Evolutionary conservation across 805 yeast genomes (phyloP).

Genomic region (Saccharomyces mikatae): DNA sequence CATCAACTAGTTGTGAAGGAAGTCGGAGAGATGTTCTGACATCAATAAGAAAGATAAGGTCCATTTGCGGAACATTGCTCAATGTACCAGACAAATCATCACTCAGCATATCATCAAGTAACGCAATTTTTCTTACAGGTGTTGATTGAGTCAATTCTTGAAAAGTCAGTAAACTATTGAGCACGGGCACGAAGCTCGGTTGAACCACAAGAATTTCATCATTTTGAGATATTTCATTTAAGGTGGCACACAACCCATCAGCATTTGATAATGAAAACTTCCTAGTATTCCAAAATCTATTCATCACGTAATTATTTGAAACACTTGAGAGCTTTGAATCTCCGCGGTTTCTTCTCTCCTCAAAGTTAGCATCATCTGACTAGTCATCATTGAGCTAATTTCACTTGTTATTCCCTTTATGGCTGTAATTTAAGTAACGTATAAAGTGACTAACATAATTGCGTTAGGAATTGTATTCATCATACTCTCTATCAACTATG

Average conservation of each 20-base stretch:
- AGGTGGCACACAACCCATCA: conserved; percentile 9
- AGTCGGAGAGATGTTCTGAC: conserved; percentile 18
- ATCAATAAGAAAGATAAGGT: conserved; percentile 23
- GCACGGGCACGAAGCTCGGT: conserved; percentile 12
- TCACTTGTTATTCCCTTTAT: neutral
- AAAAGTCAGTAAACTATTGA: conserved; percentile 22
- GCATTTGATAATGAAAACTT: conserved; percentile 14
- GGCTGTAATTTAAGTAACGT: neutral
- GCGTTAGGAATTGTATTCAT: neutral
- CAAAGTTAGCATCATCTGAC: neutral
- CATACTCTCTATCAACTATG: neutral
- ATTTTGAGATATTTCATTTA: conserved; percentile 11
- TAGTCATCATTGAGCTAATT: neutral
- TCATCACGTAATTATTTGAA: conserved; percentile 7
- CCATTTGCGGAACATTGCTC: conserved; percentile 5
- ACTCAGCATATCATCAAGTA: conserved; percentile 15
- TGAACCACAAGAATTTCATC: conserved; percentile 21
- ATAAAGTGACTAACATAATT: neutral
- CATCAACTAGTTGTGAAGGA: conserved; percentile 7
- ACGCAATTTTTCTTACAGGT: conserved; percentile 21
- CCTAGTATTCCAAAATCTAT: conserved; percentile 21
- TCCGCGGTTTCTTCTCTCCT: neutral
- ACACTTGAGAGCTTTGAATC: neutral
- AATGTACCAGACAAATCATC: conserved; percentile 12
- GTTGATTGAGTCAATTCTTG: conserved; percentile 22